These are phyloP conservation scores for Fomitopsis schrenkii DNA, from an alignment of 1,284 basidiomycete genomes.

Conservation along the genomic window DNA sequence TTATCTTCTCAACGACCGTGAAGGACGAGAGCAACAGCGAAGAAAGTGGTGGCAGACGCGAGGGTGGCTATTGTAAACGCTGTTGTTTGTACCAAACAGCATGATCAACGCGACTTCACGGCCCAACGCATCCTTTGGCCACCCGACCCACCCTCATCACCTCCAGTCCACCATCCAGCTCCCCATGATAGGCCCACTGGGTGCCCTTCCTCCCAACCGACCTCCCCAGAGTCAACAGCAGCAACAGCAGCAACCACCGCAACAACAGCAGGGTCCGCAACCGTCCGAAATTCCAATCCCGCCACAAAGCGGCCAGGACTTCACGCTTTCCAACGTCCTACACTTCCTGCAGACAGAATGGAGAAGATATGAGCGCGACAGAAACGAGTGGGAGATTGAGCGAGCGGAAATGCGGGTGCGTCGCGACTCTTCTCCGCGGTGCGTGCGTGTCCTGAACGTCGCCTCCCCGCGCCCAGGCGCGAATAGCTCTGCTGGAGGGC, in stretches of 20 bases:
- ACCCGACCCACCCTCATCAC: constrained; percentile 25
- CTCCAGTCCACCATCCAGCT: constrained; percentile 39
- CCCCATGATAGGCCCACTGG: constrained; percentile 68
- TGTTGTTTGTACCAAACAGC: constrained; percentile 25
- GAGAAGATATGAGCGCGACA: constrained; percentile 93
- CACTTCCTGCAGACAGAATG: constrained; percentile 99
- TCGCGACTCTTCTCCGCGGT: constrained; percentile 24
- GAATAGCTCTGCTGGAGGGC: constrained; percentile 96
- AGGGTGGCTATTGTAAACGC: not conserved
- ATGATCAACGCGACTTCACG: constrained; percentile 27
- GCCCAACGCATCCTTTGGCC: constrained; percentile 21
- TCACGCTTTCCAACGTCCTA: constrained; percentile 90
- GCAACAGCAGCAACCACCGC: constrained; percentile 41
- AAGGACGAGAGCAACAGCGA: constrained; percentile 4
- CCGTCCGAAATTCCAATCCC: constrained; percentile 62
- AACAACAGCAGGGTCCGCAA: constrained; percentile 54
- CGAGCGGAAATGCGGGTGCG: constrained; percentile 94
- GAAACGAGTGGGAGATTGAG: constrained; percentile 99
- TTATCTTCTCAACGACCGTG: not conserved
- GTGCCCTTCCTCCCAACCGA: constrained; percentile 31
- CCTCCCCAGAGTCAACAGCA: constrained; percentile 37
- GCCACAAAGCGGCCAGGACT: constrained; percentile 81
- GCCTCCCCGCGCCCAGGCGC: constrained; percentile 53
- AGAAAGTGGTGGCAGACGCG: not conserved
- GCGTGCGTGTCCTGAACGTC: constrained; percentile 14